Conservation (phyloP, 2,329 filamentous ascomycete species). For the Pestalotiopsis sp. region DNA sequence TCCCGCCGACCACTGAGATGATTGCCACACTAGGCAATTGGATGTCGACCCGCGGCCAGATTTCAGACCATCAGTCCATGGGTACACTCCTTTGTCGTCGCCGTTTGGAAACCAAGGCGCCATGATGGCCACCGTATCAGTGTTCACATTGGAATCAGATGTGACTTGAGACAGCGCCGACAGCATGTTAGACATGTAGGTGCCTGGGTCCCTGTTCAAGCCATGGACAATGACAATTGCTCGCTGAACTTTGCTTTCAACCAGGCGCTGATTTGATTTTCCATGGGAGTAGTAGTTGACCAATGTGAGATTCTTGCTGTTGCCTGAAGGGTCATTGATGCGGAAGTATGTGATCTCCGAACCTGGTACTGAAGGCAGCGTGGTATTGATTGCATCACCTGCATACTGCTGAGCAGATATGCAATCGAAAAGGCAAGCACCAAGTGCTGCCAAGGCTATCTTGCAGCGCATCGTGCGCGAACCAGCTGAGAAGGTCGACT, state of each 20-base stretch:
- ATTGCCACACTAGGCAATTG: neutral
- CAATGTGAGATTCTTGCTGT: slow-evolving; percentile 2
- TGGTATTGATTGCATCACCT: neutral
- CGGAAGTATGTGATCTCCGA: slow-evolving; percentile 11
- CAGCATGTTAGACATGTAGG: slow-evolving; percentile 11
- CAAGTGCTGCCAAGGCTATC: slow-evolving; percentile 1
- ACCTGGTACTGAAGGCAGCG: neutral
- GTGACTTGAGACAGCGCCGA: slow-evolving; percentile 6
- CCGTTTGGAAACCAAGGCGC: slow-evolving; percentile 12
- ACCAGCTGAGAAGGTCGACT: neutral
- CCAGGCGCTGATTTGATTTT: neutral
- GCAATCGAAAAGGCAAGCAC: neutral
- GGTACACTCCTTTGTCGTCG: slow-evolving; percentile 6
- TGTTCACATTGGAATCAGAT: slow-evolving; percentile 5
- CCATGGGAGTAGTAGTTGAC: slow-evolving; percentile 10
- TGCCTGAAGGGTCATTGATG: slow-evolving; percentile 11
- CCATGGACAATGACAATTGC: slow-evolving; percentile 12
- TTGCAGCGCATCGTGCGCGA: neutral
- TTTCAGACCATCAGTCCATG: slow-evolving; percentile 7
- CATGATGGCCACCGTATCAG: slow-evolving; percentile 9
- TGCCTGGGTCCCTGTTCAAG: slow-evolving; percentile 4
- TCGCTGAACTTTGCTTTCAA: slow-evolving; percentile 7
- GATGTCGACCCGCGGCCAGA: slow-evolving; percentile 1
- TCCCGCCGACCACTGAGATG: slow-evolving; percentile 10
- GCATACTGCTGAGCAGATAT: neutral